Base-by-base conservation (phyloP, 768 basidiomycete genomes). In the Suillus paluster region DNA sequence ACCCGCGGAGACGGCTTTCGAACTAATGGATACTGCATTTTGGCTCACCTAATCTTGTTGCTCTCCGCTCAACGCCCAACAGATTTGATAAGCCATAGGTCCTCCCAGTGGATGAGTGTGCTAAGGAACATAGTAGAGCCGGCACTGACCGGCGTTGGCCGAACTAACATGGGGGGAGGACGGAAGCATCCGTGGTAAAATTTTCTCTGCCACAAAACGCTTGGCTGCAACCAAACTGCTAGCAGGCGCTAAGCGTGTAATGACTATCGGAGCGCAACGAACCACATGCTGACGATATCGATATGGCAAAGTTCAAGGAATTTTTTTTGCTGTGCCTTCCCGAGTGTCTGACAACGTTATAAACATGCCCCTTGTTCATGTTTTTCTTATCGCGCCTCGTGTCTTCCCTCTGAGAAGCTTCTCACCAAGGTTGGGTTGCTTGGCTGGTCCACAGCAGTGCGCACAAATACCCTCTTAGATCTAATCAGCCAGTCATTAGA, bases 151-250 rank as follows among this genome's bases (percentile, higher is more conserved):
- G 64, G 67, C 63, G 50, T 21, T 68, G 66, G 70, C 83, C 83
- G 0, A 74, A 84, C 3, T 85, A n/a, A n/a, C n/a, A n/a, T n/a
- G n/a, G n/a, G n/a, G n/a, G 83, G 83, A 77, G 9, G 86, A 88
- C 63, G 85, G 82, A 1, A 78, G 77, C 53, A 69, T 86, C 56
- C 73, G 80, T 14, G 86, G 85, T 85, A 41, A 66, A 38, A 8
- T 23, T 8, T 30, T 38, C 36, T 36, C 15, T 15, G 15, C 8
- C 7, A 17, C 15, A 10, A 48, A 48, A 48, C 46, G 25, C 46
- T 48, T 48, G 48, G 19, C 17, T 49, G 48, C 30, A 50, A 50
- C 48, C 27, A 50, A 50, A 27, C 48, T 19, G 27, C 49, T 50
- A n/a, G n/a, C n/a, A n/a, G n/a, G n/a, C n/a, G n/a, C n/a, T n/a